These are phyloP conservation scores for Cryptosporidium canis DNA, from an alignment of 169 alveolate species.

Conservation along the genomic window DNA sequence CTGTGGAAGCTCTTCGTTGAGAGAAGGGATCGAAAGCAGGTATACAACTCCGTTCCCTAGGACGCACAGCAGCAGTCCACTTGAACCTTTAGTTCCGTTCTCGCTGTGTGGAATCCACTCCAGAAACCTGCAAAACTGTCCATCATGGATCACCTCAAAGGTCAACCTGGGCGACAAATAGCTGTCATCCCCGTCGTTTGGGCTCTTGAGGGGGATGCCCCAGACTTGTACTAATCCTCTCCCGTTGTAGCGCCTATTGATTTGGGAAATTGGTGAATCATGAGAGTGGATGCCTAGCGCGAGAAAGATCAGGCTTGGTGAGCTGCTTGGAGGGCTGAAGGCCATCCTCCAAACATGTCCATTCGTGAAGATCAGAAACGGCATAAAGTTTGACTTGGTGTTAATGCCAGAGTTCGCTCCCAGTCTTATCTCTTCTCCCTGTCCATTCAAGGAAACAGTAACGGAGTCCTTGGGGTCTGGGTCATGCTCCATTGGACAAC, in stretches of 20 bases:
- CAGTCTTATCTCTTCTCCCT: neutral
- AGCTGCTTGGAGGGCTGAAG: conserved; percentile 43
- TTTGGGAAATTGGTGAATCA: conserved; percentile 30
- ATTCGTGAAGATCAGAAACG: conserved; percentile 9
- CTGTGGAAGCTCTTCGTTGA: neutral
- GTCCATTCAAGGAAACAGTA: neutral
- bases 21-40: conserved; percentile 20
- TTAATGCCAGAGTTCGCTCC: neutral
- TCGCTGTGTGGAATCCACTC: conserved; percentile 61
- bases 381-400: conserved; percentile 16
- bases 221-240: conserved; percentile 40
- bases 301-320: neutral
- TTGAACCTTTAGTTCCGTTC: neutral
- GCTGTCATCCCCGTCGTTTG: neutral
- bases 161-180: neutral
- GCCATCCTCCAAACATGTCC: conserved; percentile 71
- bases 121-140: conserved; percentile 49
- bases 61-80: conserved; percentile 25
- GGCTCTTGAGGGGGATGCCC: conserved; percentile 26
- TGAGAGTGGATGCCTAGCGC: conserved; percentile 22
- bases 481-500: neutral
- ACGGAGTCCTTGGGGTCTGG: neutral
- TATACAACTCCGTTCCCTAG: conserved; percentile 32
- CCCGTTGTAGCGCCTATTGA: conserved; percentile 22
- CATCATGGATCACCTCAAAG: conserved; percentile 16